A percentile compares a stretch with the other conserved stretches of the same genome.
phyloP scores from a whole-genome alignment of 805 yeast genomes.

The Candida golubevii region DNA sequence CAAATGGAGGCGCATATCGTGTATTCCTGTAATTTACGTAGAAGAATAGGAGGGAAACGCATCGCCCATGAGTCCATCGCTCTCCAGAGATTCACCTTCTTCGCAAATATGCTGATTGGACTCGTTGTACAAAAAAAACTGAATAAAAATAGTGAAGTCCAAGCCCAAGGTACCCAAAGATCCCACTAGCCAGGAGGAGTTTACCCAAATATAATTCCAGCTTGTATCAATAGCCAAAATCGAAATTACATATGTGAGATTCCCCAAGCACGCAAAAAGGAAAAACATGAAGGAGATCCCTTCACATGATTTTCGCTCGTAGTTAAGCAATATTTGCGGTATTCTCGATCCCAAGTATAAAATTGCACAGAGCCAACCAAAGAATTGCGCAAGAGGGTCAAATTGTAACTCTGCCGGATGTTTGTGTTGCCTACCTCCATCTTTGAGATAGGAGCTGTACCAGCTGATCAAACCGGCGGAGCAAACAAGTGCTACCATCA shows the following conservation, averaged over 20 bases:
- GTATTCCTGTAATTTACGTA: too few species aligned
- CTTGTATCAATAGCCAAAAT: slow-evolving; percentile 74
- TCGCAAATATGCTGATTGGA: background rate
- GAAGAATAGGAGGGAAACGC: too few species aligned
- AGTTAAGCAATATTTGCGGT: slow-evolving; percentile 88
- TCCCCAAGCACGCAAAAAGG: slow-evolving; percentile 92
- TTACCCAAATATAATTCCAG: slow-evolving; percentile 65
- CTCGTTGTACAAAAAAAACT: slow-evolving; percentile 73
- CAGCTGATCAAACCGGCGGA: slow-evolving; percentile 85
- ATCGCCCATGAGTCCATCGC: too few species aligned
- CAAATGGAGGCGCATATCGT: too few species aligned
- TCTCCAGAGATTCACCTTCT: too few species aligned
- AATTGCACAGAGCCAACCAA: slow-evolving; percentile 78
- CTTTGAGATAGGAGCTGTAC: slow-evolving; percentile 59
- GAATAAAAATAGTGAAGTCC: slow-evolving; percentile 81
- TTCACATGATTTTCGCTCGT: slow-evolving; percentile 84
- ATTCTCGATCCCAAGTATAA: slow-evolving; percentile 82
- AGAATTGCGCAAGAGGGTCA: slow-evolving; percentile 77
- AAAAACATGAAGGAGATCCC: slow-evolving; percentile 93
- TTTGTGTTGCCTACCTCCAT: slow-evolving; percentile 30
- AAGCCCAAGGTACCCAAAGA: slow-evolving; percentile 79
- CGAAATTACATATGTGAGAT: slow-evolving; percentile 82
- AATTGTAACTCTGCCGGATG: slow-evolving; percentile 47
- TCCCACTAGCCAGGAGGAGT: slow-evolving; percentile 91
- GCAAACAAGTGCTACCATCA: slow-evolving; percentile 65